A percentile compares a stretch with the other conserved stretches of the same genome.
These are phyloP conservation scores for Helotiales sp. DNA, from an alignment of 2,329 filamentous ascomycete genomes.

Conservation along the genomic window DNA sequence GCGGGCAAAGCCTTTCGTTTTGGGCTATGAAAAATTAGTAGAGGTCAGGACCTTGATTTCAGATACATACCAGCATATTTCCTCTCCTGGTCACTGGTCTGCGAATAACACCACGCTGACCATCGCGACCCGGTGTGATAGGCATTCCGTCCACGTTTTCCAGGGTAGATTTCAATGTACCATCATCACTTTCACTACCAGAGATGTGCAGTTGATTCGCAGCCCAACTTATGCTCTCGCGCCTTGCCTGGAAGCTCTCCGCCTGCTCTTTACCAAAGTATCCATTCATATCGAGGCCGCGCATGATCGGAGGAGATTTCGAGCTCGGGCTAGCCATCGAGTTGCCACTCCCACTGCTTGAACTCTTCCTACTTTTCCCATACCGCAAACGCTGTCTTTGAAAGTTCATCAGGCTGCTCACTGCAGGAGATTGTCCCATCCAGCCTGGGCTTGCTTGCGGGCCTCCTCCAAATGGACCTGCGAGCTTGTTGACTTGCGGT, in stretches of 20 bases:
- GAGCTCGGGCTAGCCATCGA: constrained; percentile 70
- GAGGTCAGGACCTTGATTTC: background rate
- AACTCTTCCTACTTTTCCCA: constrained; percentile 64
- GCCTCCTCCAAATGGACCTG: constrained; percentile 43
- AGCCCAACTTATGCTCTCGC: constrained; percentile 88
- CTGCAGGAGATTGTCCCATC: constrained; percentile 68
- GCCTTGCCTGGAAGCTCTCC: constrained; percentile 56
- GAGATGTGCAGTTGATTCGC: constrained; percentile 85
- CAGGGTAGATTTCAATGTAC: constrained; percentile 47
- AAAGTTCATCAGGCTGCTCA: constrained; percentile 79
- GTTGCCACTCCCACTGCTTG: constrained; percentile 69
- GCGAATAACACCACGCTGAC: constrained; percentile 74
- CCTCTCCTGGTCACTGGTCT: constrained; percentile 82
- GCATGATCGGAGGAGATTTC: constrained; percentile 69
- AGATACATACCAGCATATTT: constrained; percentile 73
- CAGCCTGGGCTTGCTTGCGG: constrained; percentile 56
- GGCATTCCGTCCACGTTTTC: constrained; percentile 41
- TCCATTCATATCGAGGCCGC: constrained; percentile 37
- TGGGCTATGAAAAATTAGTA: constrained; percentile 63
- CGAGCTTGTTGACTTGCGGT: constrained; percentile 69
- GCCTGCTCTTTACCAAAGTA: constrained; percentile 54
- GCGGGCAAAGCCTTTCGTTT: constrained; percentile 92
- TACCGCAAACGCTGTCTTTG: constrained; percentile 59
- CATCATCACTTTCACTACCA: constrained; percentile 78
- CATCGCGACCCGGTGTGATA: constrained; percentile 49